Base-by-base conservation (phyloP, 305 asterid species). In the Fraxinus velutina region DNA sequence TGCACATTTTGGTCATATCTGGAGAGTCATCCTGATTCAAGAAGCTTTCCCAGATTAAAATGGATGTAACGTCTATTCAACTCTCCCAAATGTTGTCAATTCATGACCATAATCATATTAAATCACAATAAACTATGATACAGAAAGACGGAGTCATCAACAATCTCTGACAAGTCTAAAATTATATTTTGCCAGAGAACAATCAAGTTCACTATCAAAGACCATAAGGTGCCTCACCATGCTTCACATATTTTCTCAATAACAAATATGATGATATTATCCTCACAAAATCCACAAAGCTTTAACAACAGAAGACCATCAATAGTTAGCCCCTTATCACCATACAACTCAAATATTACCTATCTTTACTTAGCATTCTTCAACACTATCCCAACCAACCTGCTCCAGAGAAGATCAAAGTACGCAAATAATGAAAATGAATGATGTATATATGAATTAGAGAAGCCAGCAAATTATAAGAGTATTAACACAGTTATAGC, bases 371-470 rank as follows among this genome's bases (percentile, higher is more conserved):
- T 68, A 68, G 75, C 75, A 30, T n/a, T 33, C 76, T 71, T 71
- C 42, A 33, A 71, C 47, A 71, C 76, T 71, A 30, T 33, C 76
- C 50, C 76, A 32, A 71, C 76, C 44, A 71, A 71, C 76, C 73
- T 71, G 5, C 50, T 32, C 76, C 13, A n/a, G 47, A 33, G 50
- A 71, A 33, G 75, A 32, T 70, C 75, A 32, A 42, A 70, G 36
- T n/a, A 71, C 34, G 47, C 27, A 71, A 6, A 71, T 15, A 71
- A 33, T 33, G 17, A 71, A 71, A 32, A 71, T n/a, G 47, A 71
- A 71, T 71, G 76, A 33, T 71, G 47, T 71, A 71, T 33, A 72
- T 76, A 37, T 82, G 79, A 77, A 80, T 36, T n/a, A 75, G 70
- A 27, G 76, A 44, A 37, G 81, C 81, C 77, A 62, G 75, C 5